These are phyloP conservation scores for Trichoderma gracile DNA, from an alignment of 2,329 filamentous ascomycete genomes.

Conservation along the genomic window DNA sequence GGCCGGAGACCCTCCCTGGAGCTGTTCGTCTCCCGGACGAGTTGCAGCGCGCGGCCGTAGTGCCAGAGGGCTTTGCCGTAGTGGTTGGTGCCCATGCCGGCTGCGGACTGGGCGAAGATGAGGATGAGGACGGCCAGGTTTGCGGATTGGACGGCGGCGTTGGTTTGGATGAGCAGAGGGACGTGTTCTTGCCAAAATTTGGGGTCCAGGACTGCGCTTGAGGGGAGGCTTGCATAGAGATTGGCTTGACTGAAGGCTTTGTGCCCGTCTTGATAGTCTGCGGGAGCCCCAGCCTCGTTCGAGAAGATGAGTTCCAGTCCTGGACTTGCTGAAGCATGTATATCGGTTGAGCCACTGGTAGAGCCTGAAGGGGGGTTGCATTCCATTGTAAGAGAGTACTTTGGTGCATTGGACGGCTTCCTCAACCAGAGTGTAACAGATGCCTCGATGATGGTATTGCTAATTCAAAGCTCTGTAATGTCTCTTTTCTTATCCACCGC, in stretches of 20 bases:
- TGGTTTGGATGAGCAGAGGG: conserved; percentile 38
- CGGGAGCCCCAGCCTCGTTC: neutral
- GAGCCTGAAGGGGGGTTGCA: neutral
- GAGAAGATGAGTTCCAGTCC: neutral
- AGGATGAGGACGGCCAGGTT: conserved; percentile 42
- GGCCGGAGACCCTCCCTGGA: conserved; percentile 31
- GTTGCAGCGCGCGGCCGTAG: conserved; percentile 39
- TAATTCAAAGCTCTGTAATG: neutral
- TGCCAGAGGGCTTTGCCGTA: conserved; percentile 39
- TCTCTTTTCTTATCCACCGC: too few species aligned
- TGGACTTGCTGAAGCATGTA: neutral
- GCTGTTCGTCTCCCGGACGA: conserved; percentile 31
- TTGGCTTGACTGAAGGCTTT: neutral
- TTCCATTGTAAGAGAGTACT: neutral
- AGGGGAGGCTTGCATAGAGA: neutral
- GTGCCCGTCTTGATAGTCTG: neutral
- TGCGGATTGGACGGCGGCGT: conserved; percentile 41
- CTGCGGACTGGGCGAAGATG: conserved; percentile 31
- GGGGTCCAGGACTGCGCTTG: conserved; percentile 34
- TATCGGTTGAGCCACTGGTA: neutral
- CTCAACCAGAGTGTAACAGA: too few species aligned
- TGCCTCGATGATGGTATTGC: neutral
- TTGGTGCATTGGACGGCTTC: neutral
- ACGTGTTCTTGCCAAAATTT: conserved; percentile 41
- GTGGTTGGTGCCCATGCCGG: conserved; percentile 28